Percentiles rank a stretch among this genome's conserved stretches.
Conservation (phyloP, 169 alveolate genomes). For the Babesia microti region DNA sequence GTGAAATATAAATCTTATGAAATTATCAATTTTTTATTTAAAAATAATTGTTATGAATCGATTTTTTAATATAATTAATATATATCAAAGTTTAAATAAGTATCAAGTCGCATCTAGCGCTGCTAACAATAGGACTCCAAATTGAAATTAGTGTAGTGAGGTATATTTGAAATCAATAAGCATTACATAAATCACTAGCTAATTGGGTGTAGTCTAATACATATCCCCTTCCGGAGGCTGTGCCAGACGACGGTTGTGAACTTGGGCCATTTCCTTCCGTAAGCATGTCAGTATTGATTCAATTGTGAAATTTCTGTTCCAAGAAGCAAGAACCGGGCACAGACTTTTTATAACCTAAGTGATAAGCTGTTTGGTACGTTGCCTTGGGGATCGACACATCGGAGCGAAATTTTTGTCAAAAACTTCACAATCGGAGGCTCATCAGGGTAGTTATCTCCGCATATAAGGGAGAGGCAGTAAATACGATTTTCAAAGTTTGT, state of each 20-base stretch:
- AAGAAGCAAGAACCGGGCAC: constrained; percentile 8
- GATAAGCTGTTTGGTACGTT: constrained; percentile 40
- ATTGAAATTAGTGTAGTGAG: too few relatives aligned
- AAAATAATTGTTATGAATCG: too few relatives aligned
- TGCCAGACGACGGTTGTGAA: constrained; percentile 74
- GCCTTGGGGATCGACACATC: constrained; percentile 82
- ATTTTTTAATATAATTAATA: too few relatives aligned
- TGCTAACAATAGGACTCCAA: too few relatives aligned
- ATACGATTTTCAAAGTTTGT: constrained; percentile 89
- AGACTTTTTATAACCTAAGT: constrained; percentile 2
- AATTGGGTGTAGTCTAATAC: constrained; percentile 60
- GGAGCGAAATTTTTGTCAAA: constrained; percentile 78
- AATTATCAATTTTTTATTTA: too few relatives aligned
- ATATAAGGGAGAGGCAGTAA: constrained; percentile 79
- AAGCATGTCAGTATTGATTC: constrained; percentile 79
- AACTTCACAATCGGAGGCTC: constrained; percentile 90
- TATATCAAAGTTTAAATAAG: too few relatives aligned
- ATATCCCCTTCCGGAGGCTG: constrained; percentile 94
- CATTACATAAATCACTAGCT: too few relatives aligned
- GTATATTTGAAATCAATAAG: too few relatives aligned
- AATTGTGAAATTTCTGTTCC: constrained; percentile 82
- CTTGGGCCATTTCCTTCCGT: constrained; percentile 82
- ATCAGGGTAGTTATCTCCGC: constrained; percentile 90
- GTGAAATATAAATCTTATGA: too few relatives aligned
- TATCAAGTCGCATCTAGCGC: too few relatives aligned